Base-by-base conservation (phyloP, 2,329 filamentous ascomycete species). In the Diplocarpon mali region DNA sequence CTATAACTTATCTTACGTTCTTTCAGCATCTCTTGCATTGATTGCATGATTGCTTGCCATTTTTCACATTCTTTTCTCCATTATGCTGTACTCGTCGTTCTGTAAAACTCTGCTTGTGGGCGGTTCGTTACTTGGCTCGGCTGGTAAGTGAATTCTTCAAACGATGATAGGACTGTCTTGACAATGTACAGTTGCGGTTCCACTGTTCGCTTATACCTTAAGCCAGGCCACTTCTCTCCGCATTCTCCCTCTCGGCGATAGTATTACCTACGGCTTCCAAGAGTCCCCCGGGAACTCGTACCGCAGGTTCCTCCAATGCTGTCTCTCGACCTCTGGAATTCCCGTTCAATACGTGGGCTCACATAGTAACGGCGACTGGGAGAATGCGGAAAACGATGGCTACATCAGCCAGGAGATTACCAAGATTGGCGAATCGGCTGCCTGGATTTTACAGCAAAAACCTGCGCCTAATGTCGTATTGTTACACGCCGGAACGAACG, bases 211-310 rank as follows among this genome's bases (percentile, higher is more conserved):
- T 9, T 3, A 4, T 12, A 32, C 3, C 11, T 11, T 37, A 3
- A 20, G 16, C 9, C 16, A 28, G 1, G 32, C 38, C 10, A 34
- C 38, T 31, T 15, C 28, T 5, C 29, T 40, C 11, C 29, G 59
- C 5, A 56, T 62, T 15, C 44, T 60, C 2, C 61, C 64, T 1
- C 57, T 67, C 4, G 63, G 64, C 1, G 62, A 65, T 13, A 65
- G 62, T 2, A 65, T 66, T 35, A 66, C 63, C 0, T 50, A 45
- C 13, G 67, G 67, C 2, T 65, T 57, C 30, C 48, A 44, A 37
- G 48, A 34, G 28, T 48, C 29, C 8, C 55, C 55, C 35, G 60
- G 60, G 2, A 68, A 68, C 48, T 65, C 65, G 6, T 69, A 68
- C 45, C 62, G 66, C 24, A 45, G 50, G 2, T 39, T 54, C 14